A percentile compares a stretch with the other conserved stretches of the same genome.
phyloP scores from a whole-genome alignment of 2,329 filamentous ascomycete species.

The Monosporascus sp. region DNA sequence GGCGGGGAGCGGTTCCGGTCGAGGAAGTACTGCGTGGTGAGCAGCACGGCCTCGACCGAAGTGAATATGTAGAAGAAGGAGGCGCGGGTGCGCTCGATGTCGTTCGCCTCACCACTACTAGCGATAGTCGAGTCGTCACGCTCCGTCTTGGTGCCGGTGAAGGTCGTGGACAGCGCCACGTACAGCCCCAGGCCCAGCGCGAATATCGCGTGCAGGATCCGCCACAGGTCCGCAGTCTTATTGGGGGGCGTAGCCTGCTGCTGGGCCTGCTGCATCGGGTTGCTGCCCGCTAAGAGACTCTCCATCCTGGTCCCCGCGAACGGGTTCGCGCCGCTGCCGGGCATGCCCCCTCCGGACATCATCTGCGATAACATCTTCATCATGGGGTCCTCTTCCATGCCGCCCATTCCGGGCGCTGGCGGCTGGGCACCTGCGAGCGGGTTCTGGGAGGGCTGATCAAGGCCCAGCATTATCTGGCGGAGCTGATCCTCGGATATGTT shows the following conservation, averaged over 20 bases:
- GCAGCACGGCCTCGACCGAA: constrained; percentile 67
- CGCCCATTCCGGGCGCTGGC: constrained; percentile 26
- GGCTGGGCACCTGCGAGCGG: constrained; percentile 15
- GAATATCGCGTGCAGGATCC: constrained; percentile 68
- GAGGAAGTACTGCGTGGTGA: constrained; percentile 66
- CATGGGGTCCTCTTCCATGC: constrained; percentile 56
- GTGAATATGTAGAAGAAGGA: constrained; percentile 78
- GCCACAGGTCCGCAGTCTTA: constrained; percentile 55
- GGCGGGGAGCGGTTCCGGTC: constrained; percentile 57
- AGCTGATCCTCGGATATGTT: constrained; percentile 54
- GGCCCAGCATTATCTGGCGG: constrained; percentile 60
- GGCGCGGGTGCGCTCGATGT: constrained; percentile 33
- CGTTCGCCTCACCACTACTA: constrained; percentile 20
- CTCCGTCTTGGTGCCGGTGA: constrained; percentile 60
- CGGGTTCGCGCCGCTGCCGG: constrained; percentile 27
- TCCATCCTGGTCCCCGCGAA: constrained; percentile 28
- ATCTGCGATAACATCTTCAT: constrained; percentile 73
- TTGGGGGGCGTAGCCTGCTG: constrained; percentile 28
- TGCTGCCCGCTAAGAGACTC: constrained; percentile 33
- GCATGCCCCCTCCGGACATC: constrained; percentile 43
- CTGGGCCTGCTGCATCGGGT: constrained; percentile 18
- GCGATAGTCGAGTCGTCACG: constrained; percentile 42
- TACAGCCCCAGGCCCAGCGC: constrained; percentile 67
- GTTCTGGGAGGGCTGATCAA: constrained; percentile 35
- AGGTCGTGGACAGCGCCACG: constrained; percentile 62